Evolutionary conservation across 805 yeast species (phyloP).

Genomic region (Wickerhamiella azymoides): DNA sequence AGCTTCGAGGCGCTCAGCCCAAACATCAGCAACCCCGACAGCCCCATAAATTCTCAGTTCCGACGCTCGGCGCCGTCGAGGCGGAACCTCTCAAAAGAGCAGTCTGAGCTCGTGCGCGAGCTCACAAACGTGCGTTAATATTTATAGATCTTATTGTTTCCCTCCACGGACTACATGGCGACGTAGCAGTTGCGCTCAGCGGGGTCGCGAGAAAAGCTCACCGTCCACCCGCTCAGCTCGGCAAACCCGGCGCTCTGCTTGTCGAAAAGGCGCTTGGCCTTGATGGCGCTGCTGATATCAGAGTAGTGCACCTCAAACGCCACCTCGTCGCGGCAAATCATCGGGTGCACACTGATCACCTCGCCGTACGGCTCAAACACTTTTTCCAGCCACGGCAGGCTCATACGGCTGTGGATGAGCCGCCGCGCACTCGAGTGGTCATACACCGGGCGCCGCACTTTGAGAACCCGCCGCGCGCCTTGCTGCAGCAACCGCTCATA

Average conservation of each 20-base stretch:
- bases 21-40: slow-evolving; percentile 16
- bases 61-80: slow-evolving; percentile 18
- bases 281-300: slow-evolving; percentile 10
- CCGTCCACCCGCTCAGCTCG: slow-evolving; percentile 12
- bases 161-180: background rate
- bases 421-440: background rate
- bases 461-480: slow-evolving; percentile 10
- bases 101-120: slow-evolving; percentile 35
- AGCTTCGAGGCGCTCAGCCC: slow-evolving; percentile 21
- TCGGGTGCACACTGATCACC: slow-evolving; percentile 17
- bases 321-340: slow-evolving; percentile 11
- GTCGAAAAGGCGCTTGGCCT: slow-evolving; percentile 14
- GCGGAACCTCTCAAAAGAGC: slow-evolving; percentile 39
- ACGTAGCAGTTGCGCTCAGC: slow-evolving; percentile 11
- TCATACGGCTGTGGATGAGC: slow-evolving; percentile 6
- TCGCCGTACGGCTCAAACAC: slow-evolving; percentile 11
- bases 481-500: background rate
- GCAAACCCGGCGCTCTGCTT: slow-evolving; percentile 2
- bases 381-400: slow-evolving; percentile 5
- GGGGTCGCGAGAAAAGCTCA: slow-evolving; percentile 10
- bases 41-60: background rate
- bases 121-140: slow-evolving; percentile 21
- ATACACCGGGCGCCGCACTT: slow-evolving; percentile 3
- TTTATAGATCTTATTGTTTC: background rate
- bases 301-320: slow-evolving; percentile 16